These are phyloP conservation scores for Boletus sp. DNA, from an alignment of 768 basidiomycete genomes.

Conservation along the genomic window DNA sequence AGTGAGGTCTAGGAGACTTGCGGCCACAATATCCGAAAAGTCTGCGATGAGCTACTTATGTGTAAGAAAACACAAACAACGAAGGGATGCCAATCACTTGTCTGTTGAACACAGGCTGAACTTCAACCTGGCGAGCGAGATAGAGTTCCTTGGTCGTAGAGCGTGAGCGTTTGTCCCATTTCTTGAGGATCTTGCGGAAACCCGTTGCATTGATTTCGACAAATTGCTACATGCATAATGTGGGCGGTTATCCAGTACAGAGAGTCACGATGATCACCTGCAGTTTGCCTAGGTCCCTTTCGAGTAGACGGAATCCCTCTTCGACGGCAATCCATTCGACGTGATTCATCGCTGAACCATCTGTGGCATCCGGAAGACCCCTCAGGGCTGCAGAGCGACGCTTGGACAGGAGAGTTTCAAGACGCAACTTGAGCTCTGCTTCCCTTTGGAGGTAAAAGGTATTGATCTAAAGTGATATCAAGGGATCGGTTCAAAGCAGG, in stretches of 20 bases:
- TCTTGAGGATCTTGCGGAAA: slow-evolving; percentile 96
- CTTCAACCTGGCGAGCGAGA: slow-evolving; percentile 92
- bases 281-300: slow-evolving; percentile 90
- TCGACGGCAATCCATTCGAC: slow-evolving; percentile 96
- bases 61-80: slow-evolving; percentile 7
- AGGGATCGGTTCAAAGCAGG: slow-evolving; percentile 2
- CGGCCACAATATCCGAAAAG: slow-evolving; percentile 87
- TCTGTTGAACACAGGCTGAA: slow-evolving; percentile 97
- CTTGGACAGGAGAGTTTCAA: slow-evolving; percentile 92
- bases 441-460: slow-evolving; percentile 97
- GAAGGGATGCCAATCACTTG: slow-evolving; percentile 51
- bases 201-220: slow-evolving; percentile 97
- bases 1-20: slow-evolving; percentile 75
- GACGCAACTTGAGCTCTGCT: slow-evolving; percentile 85
- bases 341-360: slow-evolving; percentile 53
- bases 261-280: slow-evolving; percentile 54
- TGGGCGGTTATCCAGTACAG: slow-evolving; percentile 11
- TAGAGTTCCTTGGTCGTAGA: slow-evolving; percentile 97
- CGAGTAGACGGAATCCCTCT: slow-evolving; percentile 92
- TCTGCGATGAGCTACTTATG: slow-evolving; percentile 80
- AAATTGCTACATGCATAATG: slow-evolving; percentile 64
- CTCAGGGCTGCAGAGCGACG: slow-evolving; percentile 78
- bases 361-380: slow-evolving; percentile 63
- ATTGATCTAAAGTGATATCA: slow-evolving; percentile 71
- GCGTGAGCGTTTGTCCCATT: slow-evolving; percentile 96